These are phyloP conservation scores for Theileria orientalis DNA, from an alignment of 169 alveolate species.

Conservation along the genomic window DNA sequence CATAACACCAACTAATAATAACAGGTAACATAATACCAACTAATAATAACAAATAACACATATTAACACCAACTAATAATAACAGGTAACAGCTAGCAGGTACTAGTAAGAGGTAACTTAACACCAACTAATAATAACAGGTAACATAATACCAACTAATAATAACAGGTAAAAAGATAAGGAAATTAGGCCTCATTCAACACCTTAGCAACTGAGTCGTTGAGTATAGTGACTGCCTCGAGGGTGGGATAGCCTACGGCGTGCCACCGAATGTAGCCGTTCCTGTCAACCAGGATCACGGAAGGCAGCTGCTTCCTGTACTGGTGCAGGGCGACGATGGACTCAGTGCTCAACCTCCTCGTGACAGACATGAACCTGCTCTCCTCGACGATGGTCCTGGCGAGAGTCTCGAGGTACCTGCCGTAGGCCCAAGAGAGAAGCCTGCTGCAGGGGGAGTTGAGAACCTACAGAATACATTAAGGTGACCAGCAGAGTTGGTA, in stretches of 20 bases:
- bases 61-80: no score
- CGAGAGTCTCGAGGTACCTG: conserved; percentile 35
- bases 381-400: conserved; percentile 38
- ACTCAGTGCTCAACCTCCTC: conserved; percentile 24
- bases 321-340: conserved; percentile 30
- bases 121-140: no score
- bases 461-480: background rate
- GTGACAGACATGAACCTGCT: conserved; percentile 23
- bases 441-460: conserved; percentile 25
- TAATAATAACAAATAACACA: no score
- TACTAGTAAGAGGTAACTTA: no score
- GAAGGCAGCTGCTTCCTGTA: conserved; percentile 39
- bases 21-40: no score
- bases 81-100: background rate
- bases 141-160: no score
- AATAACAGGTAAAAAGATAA: background rate
- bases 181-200: background rate
- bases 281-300: conserved; percentile 40
- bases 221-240: conserved; percentile 41
- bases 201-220: conserved; percentile 17
- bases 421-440: conserved; percentile 40
- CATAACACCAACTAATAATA: no score
- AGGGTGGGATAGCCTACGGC: conserved; percentile 48
- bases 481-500: no score
- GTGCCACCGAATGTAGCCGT: conserved; percentile 67